A percentile compares a stretch with the other conserved stretches of the same genome.
These are phyloP conservation scores for Naematelia aurantialba DNA, from an alignment of 768 basidiomycete genomes.

Conservation along the genomic window DNA sequence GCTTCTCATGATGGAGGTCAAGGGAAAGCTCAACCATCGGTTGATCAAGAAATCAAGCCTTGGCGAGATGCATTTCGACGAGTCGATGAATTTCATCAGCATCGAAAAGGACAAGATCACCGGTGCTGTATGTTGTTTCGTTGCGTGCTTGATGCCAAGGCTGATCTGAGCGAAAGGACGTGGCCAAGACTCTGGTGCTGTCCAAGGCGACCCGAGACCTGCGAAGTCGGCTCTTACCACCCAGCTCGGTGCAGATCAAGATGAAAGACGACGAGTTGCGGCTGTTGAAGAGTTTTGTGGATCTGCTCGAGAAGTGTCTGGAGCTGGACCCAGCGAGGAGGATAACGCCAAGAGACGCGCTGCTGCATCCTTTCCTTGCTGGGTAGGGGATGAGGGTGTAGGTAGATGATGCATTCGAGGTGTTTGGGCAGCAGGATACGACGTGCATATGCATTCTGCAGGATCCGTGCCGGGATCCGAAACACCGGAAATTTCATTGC, in stretches of 20 bases:
- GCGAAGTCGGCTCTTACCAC: constrained; percentile 73
- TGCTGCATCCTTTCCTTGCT: constrained; percentile 80
- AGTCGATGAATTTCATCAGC: constrained; percentile 75
- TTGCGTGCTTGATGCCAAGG: not conserved
- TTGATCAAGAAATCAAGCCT: constrained; percentile 94
- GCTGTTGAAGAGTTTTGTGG: constrained; percentile 72
- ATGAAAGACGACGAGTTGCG: constrained; percentile 85
- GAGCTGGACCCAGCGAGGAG: constrained; percentile 78
- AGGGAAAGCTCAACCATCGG: constrained; percentile 86
- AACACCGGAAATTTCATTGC: not conserved
- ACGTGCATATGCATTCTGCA: too few species aligned
- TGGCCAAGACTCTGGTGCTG: constrained; percentile 73
- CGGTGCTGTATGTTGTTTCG: constrained; percentile 62
- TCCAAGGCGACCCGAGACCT: constrained; percentile 79
- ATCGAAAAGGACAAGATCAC: constrained; percentile 80
- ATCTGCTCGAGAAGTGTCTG: constrained; percentile 86
- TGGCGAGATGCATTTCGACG: constrained; percentile 88
- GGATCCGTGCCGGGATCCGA: too few species aligned
- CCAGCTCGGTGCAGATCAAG: constrained; percentile 62
- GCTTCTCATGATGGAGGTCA: constrained; percentile 94
- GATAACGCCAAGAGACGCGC: constrained; percentile 83
- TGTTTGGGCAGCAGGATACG: too few species aligned
- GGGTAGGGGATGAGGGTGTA: constrained; percentile 41
- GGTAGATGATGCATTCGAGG: not conserved
- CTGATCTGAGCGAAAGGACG: constrained; percentile 59